Evolutionary conservation across 257 asterid species (phyloP), one percentile per base, ranked within the genome.

Genomic region (Plectranthus barbatus): DNA sequence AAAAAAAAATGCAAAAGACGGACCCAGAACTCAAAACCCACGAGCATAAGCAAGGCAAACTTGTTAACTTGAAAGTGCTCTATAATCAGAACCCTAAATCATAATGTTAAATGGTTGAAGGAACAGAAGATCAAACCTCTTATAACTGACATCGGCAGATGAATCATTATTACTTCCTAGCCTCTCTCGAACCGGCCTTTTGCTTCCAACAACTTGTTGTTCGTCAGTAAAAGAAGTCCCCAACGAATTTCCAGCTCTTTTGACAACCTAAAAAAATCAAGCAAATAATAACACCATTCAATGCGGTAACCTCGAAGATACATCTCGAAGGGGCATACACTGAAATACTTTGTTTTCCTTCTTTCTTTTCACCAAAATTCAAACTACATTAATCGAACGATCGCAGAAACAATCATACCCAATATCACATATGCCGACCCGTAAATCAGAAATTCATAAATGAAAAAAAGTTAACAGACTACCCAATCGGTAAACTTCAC

Each of bases 101-200:
- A 15, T 45, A 46, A 29, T 14, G 48, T 23, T 9, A 44, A 56
- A 24, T 0, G 1, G 50, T 12, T 0, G 17, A 47, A 13, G 42
- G 17, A 65, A 4, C 34, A 63, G 44, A 62, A 3, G 15, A 26
- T 60, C 20, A 31, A 62, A 89, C 99, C 97, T 90, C 83, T 92
- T 92, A 61, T 60, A 64, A 60, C 65, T 60, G 62, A 79, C 67
- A 42, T 71, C 80, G 2, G 69, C 24, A 9, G 77, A 42, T n/a
- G 81, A 73, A 78, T 86, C 97, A 50, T 54, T 78, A 71, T 51
- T 56, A 64, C 75, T 75, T 55, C 97, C 99, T 36, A 92, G 86
- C 80, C 99, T 89, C 71, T 92, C 96, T 64, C 68, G 81, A 60
- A 81, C 79, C 0, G 99, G 82, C 74, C 97, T 72, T 68, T 92